Conservation (phyloP, 176 grass and related monocot species). For the Musa troglodytarum region DNA sequence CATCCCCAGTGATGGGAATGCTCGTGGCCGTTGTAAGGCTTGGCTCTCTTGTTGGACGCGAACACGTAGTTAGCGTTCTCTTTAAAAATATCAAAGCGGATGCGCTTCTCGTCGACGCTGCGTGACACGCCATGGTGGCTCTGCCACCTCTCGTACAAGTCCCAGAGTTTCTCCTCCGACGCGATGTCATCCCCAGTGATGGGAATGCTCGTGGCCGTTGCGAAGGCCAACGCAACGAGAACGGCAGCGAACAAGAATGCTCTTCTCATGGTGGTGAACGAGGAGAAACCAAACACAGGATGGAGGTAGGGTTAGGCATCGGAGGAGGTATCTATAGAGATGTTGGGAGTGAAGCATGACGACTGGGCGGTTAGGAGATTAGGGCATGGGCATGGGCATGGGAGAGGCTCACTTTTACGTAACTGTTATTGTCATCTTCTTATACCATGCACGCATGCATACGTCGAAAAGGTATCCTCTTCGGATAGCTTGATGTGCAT, state of each 20-base stretch:
- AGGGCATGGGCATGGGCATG: too few species aligned
- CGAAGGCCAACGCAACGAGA: constrained; percentile 2
- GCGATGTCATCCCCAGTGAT: constrained; percentile 34
- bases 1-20: constrained; percentile 5
- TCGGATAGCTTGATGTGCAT: too few species aligned
- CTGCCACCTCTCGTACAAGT: constrained; percentile 54
- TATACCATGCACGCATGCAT: too few species aligned
- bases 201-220: constrained; percentile 8
- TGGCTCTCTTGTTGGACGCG: too few species aligned
- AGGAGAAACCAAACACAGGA: neutral
- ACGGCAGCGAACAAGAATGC: constrained; percentile 1
- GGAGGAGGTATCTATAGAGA: too few species aligned
- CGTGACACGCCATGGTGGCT: constrained; percentile 31
- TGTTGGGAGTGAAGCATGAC: too few species aligned
- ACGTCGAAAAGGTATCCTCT: too few species aligned
- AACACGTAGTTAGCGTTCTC: constrained; percentile 30
- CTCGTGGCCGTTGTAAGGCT: too few species aligned
- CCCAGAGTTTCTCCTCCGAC: constrained; percentile 4
- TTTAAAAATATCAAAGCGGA: constrained; percentile 60
- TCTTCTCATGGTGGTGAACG: constrained; percentile 13
- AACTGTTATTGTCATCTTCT: too few species aligned
- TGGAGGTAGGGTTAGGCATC: too few species aligned
- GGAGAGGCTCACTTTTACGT: too few species aligned
- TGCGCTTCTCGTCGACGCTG: neutral
- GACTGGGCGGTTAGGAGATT: too few species aligned